A percentile compares a stretch with the other conserved stretches of the same genome.
phyloP scores from a whole-genome alignment of 164 flowering plant genomes.

The Vitis vinifera region ASM3070453v1 NC_081817.1:22888001-22888500 shows the following conservation, averaged over 20 bases:
- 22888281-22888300: slow-evolving; percentile 30
- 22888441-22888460: slow-evolving; percentile 31
- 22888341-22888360: slow-evolving; percentile 34
- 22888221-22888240: slow-evolving; percentile 31
- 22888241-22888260: slow-evolving; percentile 30
- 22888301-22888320: slow-evolving; percentile 28
- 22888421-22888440: slow-evolving; percentile 33
- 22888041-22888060: slow-evolving; percentile 30
- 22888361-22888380: slow-evolving; percentile 55
- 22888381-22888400: slow-evolving; percentile 85
- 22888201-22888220: slow-evolving; percentile 23
- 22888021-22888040: slow-evolving; percentile 19
- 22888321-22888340: slow-evolving; percentile 36
- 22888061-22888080: slow-evolving; percentile 24
- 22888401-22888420: slow-evolving; percentile 85
- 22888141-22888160: slow-evolving; percentile 33
- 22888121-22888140: slow-evolving; percentile 33
- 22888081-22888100: slow-evolving; percentile 28
- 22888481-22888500: slow-evolving; percentile 3
- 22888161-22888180: slow-evolving; percentile 49
- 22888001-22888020: slow-evolving; percentile 11
- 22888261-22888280: slow-evolving; percentile 50
- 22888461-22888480: slow-evolving; percentile 43
- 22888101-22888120: slow-evolving; percentile 39
- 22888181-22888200: slow-evolving; percentile 33